Evolutionary conservation across 768 basidiomycete species (phyloP).

Genomic region (Dioszegia hungarica): DNA sequence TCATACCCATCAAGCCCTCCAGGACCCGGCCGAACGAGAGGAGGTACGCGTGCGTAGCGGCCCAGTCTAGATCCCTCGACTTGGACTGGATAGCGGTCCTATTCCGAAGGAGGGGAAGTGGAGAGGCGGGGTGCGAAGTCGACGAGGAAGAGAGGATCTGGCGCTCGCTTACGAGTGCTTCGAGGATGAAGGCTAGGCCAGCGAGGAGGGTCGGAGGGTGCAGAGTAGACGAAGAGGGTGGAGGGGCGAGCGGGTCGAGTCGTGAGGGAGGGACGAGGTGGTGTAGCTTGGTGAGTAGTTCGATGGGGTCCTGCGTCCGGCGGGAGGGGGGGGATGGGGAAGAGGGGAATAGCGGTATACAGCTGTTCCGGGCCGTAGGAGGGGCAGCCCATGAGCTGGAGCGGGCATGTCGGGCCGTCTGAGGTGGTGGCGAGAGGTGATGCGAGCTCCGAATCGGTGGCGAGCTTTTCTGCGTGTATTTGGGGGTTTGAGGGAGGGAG

Average conservation of each 20-base stretch:
- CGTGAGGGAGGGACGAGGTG: conserved; percentile 4
- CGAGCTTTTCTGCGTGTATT: background rate
- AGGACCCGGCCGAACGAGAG: conserved; percentile 16
- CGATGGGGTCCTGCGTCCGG: background rate
- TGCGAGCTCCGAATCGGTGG: background rate
- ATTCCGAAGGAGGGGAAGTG: conserved; percentile 16
- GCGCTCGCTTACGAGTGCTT: conserved; percentile 34
- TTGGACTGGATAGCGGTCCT: conserved; percentile 11
- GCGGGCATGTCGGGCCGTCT: background rate
- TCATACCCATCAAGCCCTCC: conserved; percentile 12
- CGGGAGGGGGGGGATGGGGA: background rate
- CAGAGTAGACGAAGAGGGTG: conserved; percentile 9
- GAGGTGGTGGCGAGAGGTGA: background rate
- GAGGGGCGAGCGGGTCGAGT: background rate
- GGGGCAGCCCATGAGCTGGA: conserved; percentile 2
- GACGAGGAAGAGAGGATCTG: conserved; percentile 6
- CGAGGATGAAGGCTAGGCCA: conserved; percentile 28
- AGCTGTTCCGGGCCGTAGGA: background rate
- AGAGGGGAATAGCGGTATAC: background rate
- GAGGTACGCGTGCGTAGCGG: conserved; percentile 13
- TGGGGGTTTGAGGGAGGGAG: background rate
- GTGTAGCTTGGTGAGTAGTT: background rate
- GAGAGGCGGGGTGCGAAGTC: background rate
- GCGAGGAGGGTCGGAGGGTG: conserved; percentile 20
- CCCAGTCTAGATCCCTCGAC: conserved; percentile 26